Percentiles rank a stretch among this genome's conserved stretches.
phyloP scores from a whole-genome alignment of 148 eudicot species.

The Dysphania ambrosioides region DNA sequence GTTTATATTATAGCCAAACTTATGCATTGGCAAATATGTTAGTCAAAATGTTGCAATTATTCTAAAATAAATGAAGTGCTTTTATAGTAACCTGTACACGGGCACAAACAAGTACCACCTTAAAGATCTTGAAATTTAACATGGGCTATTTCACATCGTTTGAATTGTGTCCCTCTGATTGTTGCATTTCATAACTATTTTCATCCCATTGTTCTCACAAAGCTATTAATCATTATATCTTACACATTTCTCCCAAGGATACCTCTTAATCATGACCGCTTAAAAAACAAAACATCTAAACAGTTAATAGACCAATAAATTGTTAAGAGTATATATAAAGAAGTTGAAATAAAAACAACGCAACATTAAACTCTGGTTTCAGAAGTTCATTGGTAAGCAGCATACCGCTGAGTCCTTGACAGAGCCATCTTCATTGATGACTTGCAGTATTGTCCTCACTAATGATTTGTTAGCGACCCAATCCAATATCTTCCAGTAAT shows the following conservation, averaged over 20 bases:
- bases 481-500: conserved; percentile 59
- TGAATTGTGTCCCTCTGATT: background rate
- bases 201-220: background rate
- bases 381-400: conserved; percentile 2
- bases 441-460: conserved; percentile 57
- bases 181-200: background rate
- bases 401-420: conserved; percentile 90
- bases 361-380: background rate
- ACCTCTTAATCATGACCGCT: no score
- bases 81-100: no score
- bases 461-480: conserved; percentile 54
- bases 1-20: no score
- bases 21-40: no score
- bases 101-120: no score
- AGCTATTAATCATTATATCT: background rate
- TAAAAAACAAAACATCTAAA: no score
- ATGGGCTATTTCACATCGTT: background rate
- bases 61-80: no score
- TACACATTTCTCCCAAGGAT: background rate
- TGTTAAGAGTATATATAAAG: no score
- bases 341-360: background rate
- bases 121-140: background rate
- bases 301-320: no score
- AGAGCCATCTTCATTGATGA: conserved; percentile 82
- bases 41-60: no score